Evolutionary conservation across 768 basidiomycete species (phyloP), one percentile per base, ranked within the genome.

Genomic region (Rhizopogon sp.): DNA sequence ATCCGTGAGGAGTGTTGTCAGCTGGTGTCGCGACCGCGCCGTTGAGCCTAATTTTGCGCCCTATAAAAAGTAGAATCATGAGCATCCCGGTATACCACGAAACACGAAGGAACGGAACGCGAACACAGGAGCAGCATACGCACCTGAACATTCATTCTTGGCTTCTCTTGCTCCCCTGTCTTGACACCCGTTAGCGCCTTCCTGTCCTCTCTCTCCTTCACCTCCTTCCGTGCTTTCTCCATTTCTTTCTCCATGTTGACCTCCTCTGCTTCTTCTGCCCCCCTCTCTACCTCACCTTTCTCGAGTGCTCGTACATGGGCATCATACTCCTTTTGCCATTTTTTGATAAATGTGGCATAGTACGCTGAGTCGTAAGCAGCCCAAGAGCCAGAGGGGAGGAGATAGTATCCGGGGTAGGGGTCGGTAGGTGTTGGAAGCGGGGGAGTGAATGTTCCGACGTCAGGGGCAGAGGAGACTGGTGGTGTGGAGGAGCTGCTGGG

Each of bases 361-460:
- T 88, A 90, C 35, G 65, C 76, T 0, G 81, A 69, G 50, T 93
- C 89, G 63, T 93, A 78, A 0, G 84, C 82, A 25, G 81, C 86
- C 84, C 91, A 95, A 35, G 78, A 69, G 16, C 92, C 92, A 6
- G 88, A 87, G 0, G 92, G 90, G 17, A 88, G 77, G 52, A 86
- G 84, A 61, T 93, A 93, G 72, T 93, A 94, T 6, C 92, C 92
- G 1, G 92, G 92, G 67, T 92, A 91, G 14, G 82, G 80, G 64
- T 93, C 92, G 7, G 76, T 75, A 3, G 81, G 79, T 6, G 84
- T 86, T 1, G 92, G 91, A 51, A 85, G 83, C 1, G 90, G 91
- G 0, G 85, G 82, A 41, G 79, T 74, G 59, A 85, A 91, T 43
- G 81, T 82, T 5, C 85, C 79, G 10, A 93, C 66, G 13, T 67